Percentiles rank a stretch among this genome's conserved stretches.
Conservation (phyloP, 2,329 filamentous ascomycete genomes). For the Ceratocystis destructans region DNA sequence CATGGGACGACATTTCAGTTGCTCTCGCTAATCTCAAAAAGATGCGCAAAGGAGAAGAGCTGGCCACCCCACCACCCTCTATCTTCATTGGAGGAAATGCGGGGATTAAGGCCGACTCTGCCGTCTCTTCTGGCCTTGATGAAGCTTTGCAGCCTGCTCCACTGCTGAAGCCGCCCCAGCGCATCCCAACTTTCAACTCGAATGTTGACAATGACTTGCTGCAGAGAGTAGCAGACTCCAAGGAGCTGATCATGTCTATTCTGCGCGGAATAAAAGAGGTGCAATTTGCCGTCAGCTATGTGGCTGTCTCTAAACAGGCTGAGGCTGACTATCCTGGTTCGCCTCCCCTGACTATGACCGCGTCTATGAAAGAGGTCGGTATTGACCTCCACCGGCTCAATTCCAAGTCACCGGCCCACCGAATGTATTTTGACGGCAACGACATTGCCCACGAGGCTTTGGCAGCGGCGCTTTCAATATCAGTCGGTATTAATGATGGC, state of each 20-base stretch:
- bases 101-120: neutral
- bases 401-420: conserved; percentile 81
- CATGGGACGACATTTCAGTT: conserved; percentile 73
- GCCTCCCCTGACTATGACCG: conserved; percentile 56
- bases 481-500: conserved; percentile 83
- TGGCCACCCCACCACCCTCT: neutral
- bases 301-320: conserved; percentile 72
- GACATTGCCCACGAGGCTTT: conserved; percentile 93
- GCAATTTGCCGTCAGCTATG: conserved; percentile 84
- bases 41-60: conserved; percentile 9
- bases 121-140: conserved; percentile 1
- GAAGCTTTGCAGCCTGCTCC: conserved; percentile 28
- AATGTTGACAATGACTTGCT: conserved; percentile 40
- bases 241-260: conserved; percentile 81
- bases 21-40: conserved; percentile 60
- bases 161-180: conserved; percentile 13
- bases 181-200: conserved; percentile 16
- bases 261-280: conserved; percentile 89
- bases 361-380: conserved; percentile 92
- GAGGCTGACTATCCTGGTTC: conserved; percentile 51
- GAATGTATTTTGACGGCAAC: conserved; percentile 92
- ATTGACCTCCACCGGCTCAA: conserved; percentile 86
- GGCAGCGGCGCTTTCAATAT: conserved; percentile 80
- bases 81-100: neutral
- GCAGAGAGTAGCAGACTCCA: conserved; percentile 77